Conservation (phyloP, 2,329 filamentous ascomycete species). For the Neonectria neomacrospora region DNA sequence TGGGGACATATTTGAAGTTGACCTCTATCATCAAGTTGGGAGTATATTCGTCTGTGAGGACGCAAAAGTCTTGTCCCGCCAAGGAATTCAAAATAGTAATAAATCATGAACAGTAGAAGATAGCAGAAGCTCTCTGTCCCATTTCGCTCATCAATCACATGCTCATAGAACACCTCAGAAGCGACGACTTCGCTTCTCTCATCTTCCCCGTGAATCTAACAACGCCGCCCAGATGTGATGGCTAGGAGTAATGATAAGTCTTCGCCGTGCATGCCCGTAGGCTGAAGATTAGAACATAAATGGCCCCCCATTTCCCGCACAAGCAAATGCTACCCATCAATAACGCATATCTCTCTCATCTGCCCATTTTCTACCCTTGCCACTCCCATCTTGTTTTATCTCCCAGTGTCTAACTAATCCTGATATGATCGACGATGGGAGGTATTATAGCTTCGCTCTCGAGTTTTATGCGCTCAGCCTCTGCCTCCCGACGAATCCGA, state of each 20-base stretch:
- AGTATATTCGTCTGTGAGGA: slow-evolving; percentile 5
- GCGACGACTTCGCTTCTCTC: slow-evolving; percentile 18
- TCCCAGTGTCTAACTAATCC: slow-evolving; percentile 56
- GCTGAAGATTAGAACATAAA: slow-evolving; percentile 29
- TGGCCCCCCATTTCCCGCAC: slow-evolving; percentile 27
- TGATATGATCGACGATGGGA: slow-evolving; percentile 55
- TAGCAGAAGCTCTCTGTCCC: slow-evolving; percentile 19
- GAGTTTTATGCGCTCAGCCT: slow-evolving; percentile 61
- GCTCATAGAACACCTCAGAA: slow-evolving; percentile 16
- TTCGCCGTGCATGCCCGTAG: slow-evolving; percentile 31
- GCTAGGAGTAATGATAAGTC: slow-evolving; percentile 30
- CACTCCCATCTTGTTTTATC: background rate
- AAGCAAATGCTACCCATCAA: slow-evolving; percentile 26
- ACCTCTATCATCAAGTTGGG: background rate
- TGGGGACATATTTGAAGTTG: slow-evolving; percentile 1
- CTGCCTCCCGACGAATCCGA: slow-evolving; percentile 76
- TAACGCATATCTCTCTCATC: slow-evolving; percentile 10
- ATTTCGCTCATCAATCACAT: slow-evolving; percentile 28
- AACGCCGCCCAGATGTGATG: slow-evolving; percentile 41
- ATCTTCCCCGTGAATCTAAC: slow-evolving; percentile 31
- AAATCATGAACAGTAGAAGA: slow-evolving; percentile 18
- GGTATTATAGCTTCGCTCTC: slow-evolving; percentile 56
- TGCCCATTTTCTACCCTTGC: background rate
- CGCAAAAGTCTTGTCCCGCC: background rate
- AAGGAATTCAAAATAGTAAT: slow-evolving; percentile 33